Conservation (phyloP, 805 yeast species). For the Lipomyces oligophaga region DNA sequence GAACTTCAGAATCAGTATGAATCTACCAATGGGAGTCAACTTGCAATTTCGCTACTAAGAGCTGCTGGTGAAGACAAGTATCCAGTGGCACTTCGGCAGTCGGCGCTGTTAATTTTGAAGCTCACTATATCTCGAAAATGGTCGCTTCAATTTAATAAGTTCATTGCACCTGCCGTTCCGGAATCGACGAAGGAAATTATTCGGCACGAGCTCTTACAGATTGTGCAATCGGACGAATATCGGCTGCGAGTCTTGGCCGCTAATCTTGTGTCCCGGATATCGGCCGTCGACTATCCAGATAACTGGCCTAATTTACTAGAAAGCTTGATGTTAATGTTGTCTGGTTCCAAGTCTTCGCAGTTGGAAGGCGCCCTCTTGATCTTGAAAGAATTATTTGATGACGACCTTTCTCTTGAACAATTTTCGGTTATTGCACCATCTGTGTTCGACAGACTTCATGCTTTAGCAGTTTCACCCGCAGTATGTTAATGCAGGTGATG, state of each 20-base stretch:
- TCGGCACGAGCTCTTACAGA: constrained; percentile 12
- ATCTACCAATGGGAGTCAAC: constrained; percentile 3
- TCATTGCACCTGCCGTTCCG: constrained; percentile 11
- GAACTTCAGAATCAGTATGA: constrained; percentile 8
- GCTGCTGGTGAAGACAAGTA: constrained; percentile 4
- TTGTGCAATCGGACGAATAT: constrained; percentile 40
- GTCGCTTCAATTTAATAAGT: constrained; percentile 28
- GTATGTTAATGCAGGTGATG: no score
- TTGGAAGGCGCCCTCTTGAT: constrained; percentile 20
- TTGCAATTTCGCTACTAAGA: constrained; percentile 13
- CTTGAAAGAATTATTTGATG: constrained; percentile 67
- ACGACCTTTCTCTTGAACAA: constrained; percentile 78
- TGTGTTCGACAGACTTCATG: constrained; percentile 18
- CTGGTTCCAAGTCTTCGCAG: constrained; percentile 44
- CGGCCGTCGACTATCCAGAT: constrained; percentile 89
- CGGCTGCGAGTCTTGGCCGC: constrained; percentile 66
- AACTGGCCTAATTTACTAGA: constrained; percentile 80
- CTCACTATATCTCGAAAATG: constrained; percentile 20
- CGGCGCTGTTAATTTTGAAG: constrained; percentile 18
- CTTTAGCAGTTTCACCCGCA: constrained; percentile 4
- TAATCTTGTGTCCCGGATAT: constrained; percentile 75
- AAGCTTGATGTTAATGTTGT: constrained; percentile 41
- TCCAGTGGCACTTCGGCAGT: constrained; percentile 15
- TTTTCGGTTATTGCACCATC: constrained; percentile 55
- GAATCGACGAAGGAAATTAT: constrained; percentile 11